Base-by-base conservation (phyloP, 2,329 filamentous ascomycete species). In the Colletotrichum neosansevieriae region DNA sequence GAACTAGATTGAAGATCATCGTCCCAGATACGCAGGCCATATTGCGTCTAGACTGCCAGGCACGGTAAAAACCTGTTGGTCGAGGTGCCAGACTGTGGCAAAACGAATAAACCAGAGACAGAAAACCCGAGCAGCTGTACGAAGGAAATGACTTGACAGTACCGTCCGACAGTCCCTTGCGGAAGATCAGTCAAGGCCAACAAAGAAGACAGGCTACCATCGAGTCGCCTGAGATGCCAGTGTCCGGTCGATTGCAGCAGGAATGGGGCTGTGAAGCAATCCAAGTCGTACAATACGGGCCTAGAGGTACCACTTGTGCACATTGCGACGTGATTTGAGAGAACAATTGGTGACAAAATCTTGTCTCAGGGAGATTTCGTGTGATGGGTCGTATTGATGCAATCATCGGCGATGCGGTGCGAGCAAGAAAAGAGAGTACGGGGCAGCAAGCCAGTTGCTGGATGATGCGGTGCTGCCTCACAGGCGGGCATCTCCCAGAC, bases 171-270 rank as follows among this genome's bases (percentile, higher is more conserved):
- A 24, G 47, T 12, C 29, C 60, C 45, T 58, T 58, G 59, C 53
- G 53, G 59, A 57, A 32, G 17, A 44, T 67, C 38, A 45, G 44
- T 58, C 36, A 42, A 32, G 12, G 15, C 21, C 17, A 40, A 36
- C 44, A 53, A 29, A 78, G 79, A 32, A 83, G 75, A 45, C 80
- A 78, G 38, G 79, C 75, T 10, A 79, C 76, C 70, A 84, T 75
- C 40, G 75, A 74, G 70, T 79, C 75, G 40, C 72, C 69, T 65
- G 76, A 79, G 45, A 17, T 15, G 50, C 11, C 3, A 47, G 17
- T 29, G 45, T 21, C 15, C 29, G 53, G 38, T 47, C 13, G 45
- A 47, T 19, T 53, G 60, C 59, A 63, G 45, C 53, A 45, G 58
- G 58, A 63, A 34, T n/a, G 29, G n/a, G 50, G 47, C 50, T 56